These are phyloP conservation scores for Pelagomonas calceolata DNA, from an alignment of 108 stramenopile genomes.

Conservation along the genomic window DNA sequence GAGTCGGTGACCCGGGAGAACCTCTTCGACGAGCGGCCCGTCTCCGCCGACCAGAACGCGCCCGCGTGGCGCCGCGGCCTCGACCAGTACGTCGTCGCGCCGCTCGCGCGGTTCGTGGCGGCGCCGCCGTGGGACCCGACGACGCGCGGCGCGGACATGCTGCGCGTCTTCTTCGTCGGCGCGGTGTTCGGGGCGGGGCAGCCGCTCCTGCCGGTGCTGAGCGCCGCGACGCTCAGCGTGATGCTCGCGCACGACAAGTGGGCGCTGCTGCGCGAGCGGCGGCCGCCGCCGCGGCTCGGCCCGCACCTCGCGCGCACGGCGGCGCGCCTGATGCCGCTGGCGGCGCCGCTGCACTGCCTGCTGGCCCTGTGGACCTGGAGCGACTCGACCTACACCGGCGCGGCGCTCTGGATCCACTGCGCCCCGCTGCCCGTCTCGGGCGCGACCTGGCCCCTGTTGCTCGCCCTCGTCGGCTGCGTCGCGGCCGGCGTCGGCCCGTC, in stretches of 20 bases:
- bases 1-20: too few relatives aligned
- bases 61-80: too few relatives aligned
- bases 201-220: not conserved
- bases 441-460: not conserved
- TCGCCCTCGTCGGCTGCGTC: not conserved
- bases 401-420: not conserved
- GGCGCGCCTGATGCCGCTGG: not conserved
- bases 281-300: not conserved
- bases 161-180: constrained; percentile 1
- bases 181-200: not conserved
- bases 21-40: not conserved
- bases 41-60: too few relatives aligned
- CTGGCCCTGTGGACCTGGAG: not conserved
- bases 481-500: too few relatives aligned
- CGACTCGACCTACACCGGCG: not conserved
- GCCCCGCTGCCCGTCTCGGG: not conserved
- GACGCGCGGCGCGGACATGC: not conserved
- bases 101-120: not conserved
- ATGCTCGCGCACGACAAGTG: constrained; percentile 2
- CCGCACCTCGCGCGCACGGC: not conserved
- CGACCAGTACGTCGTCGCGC: not conserved
- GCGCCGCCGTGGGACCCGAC: constrained; percentile 1
- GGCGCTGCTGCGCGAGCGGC: not conserved
- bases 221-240: not conserved
- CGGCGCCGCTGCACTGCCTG: not conserved